Conservation (phyloP, 1,139 yeast genomes). For the Yamadazyma spencermartinsiae region DNA sequence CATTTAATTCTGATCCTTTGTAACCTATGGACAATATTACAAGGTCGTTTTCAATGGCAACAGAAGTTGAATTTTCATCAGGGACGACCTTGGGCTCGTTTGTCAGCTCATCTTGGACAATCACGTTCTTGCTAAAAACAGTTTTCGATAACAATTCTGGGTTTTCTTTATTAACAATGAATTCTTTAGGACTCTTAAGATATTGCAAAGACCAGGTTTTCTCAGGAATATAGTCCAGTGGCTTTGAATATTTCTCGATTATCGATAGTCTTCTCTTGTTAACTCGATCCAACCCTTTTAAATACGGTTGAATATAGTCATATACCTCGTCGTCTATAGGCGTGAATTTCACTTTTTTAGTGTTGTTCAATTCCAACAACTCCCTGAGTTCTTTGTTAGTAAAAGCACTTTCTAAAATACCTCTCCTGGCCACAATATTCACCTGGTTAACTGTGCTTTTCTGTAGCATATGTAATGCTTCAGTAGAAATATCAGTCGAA, state of each 20-base stretch:
- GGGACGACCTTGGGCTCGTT: conserved; percentile 40
- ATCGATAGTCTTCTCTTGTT: conserved; percentile 69
- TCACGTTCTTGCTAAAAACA: conserved; percentile 46
- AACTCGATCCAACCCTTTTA: conserved; percentile 54
- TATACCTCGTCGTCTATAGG: conserved; percentile 52
- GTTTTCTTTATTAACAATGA: conserved; percentile 35
- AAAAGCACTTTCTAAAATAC: conserved; percentile 80
- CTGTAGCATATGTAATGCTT: conserved; percentile 56
- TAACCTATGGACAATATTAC: conserved; percentile 86
- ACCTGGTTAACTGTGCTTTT: conserved; percentile 60
- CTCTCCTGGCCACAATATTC: conserved; percentile 81
- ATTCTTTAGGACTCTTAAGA: conserved; percentile 62
- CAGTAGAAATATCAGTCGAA: conserved; percentile 69
- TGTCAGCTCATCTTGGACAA: conserved; percentile 35
- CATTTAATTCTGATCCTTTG: conserved; percentile 63
- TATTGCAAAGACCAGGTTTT: conserved; percentile 72
- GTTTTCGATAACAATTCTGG: conserved; percentile 44
- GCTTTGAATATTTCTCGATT: conserved; percentile 51
- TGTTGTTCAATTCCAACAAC: conserved; percentile 58
- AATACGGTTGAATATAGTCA: conserved; percentile 36
- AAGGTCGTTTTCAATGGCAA: conserved; percentile 53
- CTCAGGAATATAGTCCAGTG: conserved; percentile 13
- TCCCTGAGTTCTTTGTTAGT: conserved; percentile 93
- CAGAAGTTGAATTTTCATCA: conserved; percentile 36
- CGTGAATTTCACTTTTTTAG: conserved; percentile 52